phyloP scores from a whole-genome alignment of 352 stramenopile species.

The Pythium coloratum region DNA sequence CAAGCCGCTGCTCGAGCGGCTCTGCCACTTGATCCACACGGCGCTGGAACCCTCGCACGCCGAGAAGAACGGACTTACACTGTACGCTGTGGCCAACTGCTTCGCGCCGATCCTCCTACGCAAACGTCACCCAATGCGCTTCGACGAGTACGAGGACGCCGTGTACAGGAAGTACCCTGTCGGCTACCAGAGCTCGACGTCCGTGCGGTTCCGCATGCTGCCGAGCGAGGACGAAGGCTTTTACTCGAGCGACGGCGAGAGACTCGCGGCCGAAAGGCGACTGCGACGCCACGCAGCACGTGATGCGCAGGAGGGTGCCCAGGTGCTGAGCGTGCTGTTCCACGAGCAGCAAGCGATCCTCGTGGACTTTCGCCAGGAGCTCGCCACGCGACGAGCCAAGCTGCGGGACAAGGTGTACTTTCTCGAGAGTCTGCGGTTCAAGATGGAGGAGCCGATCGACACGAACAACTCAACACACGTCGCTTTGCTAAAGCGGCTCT shows the following conservation, averaged over 20 bases:
- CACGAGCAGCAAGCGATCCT: constrained; percentile 55
- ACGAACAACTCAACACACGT: constrained; percentile 50
- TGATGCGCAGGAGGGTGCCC: constrained; percentile 67
- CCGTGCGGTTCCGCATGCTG: constrained; percentile 55
- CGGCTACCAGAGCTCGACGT: constrained; percentile 52
- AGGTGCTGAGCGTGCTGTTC: constrained; percentile 65
- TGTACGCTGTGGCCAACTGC: constrained; percentile 64
- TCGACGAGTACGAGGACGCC: constrained; percentile 74
- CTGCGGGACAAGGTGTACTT: constrained; percentile 65
- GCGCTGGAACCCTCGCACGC: constrained; percentile 59
- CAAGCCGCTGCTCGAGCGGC: constrained; percentile 72
- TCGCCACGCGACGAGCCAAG: constrained; percentile 40
- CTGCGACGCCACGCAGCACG: constrained; percentile 53
- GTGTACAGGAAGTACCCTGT: constrained; percentile 71
- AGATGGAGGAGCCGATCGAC: constrained; percentile 72
- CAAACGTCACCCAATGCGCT: constrained; percentile 46
- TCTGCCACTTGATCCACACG: constrained; percentile 66
- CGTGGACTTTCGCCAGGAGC: constrained; percentile 59
- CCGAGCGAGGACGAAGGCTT: constrained; percentile 42
- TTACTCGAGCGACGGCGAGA: constrained; percentile 38
- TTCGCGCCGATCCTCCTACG: constrained; percentile 70
- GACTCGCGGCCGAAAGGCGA: constrained; percentile 37
- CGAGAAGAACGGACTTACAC: constrained; percentile 65
- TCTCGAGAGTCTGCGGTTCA: constrained; percentile 70
- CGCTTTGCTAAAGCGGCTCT: constrained; percentile 65